A percentile compares a stretch with the other conserved stretches of the same genome.
Evolutionary conservation across 371 early-diverging fungal species (phyloP).

Genomic region (Lichtheimia corymbifera): DNA sequence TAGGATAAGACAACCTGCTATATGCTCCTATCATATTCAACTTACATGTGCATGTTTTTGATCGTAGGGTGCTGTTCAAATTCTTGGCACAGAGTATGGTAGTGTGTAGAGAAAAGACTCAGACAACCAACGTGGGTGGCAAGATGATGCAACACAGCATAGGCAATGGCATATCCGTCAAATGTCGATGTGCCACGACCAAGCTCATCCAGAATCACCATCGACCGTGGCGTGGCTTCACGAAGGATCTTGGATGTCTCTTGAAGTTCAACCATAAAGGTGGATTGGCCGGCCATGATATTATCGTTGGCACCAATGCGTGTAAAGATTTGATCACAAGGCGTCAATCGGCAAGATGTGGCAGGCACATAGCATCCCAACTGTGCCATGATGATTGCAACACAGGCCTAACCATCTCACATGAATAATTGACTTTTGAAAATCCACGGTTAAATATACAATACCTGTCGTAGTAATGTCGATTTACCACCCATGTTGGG

Average conservation of each 20-base stretch:
- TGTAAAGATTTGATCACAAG: slow-evolving; percentile 97
- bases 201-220: slow-evolving; percentile 99
- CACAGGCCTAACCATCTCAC: slow-evolving; percentile 63
- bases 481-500: slow-evolving; percentile 98
- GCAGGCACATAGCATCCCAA: slow-evolving; percentile 98
- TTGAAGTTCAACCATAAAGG: slow-evolving; percentile 98
- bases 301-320: slow-evolving; percentile 99
- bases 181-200: slow-evolving; percentile 99
- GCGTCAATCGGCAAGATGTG: slow-evolving; percentile 70
- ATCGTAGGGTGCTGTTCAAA: slow-evolving; percentile 69
- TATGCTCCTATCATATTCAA: background rate
- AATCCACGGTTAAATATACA: background rate
- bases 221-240: slow-evolving; percentile 90
- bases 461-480: slow-evolving; percentile 87
- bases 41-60: slow-evolving; percentile 68
- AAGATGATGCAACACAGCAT: slow-evolving; percentile 89
- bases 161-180: slow-evolving; percentile 99
- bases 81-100: slow-evolving; percentile 88
- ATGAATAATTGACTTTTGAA: background rate
- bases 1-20: background rate
- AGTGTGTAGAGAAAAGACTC: slow-evolving; percentile 98
- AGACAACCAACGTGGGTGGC: slow-evolving; percentile 84
- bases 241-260: slow-evolving; percentile 96
- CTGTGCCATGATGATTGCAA: slow-evolving; percentile 98
- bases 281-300: slow-evolving; percentile 96